Evolutionary conservation across 2,329 filamentous ascomycete genomes (phyloP).

Genomic region (Cercospora zeina): DNA sequence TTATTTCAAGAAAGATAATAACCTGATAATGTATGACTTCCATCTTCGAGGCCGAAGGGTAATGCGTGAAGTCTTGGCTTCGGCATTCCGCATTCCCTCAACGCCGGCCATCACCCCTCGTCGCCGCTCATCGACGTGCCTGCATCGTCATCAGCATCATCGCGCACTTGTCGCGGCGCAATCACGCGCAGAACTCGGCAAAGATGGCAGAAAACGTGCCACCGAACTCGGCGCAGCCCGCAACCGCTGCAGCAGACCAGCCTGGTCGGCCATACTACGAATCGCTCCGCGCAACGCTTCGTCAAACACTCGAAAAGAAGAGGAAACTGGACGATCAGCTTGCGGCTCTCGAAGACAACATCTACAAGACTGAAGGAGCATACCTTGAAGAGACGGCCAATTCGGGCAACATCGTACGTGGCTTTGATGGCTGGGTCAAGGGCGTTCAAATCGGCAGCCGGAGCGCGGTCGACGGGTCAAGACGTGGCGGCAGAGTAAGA

Average conservation of each 20-base stretch:
- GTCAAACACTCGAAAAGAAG: constrained; percentile 67
- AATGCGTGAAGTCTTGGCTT: background rate
- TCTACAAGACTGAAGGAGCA: constrained; percentile 76
- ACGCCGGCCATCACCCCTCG: background rate
- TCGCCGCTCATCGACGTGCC: background rate
- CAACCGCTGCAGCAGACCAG: constrained; percentile 46
- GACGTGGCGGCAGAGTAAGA: constrained; percentile 62
- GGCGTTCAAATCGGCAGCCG: constrained; percentile 56
- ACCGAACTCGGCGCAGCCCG: constrained; percentile 38
- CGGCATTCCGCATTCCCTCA: background rate
- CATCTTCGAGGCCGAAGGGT: too few species aligned
- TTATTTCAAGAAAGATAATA: too few species aligned
- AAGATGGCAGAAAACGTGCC: constrained; percentile 53
- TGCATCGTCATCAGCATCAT: background rate
- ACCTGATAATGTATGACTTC: too few species aligned
- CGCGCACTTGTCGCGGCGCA: background rate
- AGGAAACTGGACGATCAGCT: constrained; percentile 58
- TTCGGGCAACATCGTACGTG: constrained; percentile 91
- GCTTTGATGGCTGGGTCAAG: constrained; percentile 98
- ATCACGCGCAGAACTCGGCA: background rate
- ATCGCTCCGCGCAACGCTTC: constrained; percentile 66
- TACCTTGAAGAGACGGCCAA: constrained; percentile 88
- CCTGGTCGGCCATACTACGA: constrained; percentile 65
- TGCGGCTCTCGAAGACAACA: constrained; percentile 68
- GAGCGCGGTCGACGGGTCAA: constrained; percentile 59